These are phyloP conservation scores for Stygiomarasmius scandens DNA, from an alignment of 1,284 basidiomycete genomes.

Conservation along the genomic window DNA sequence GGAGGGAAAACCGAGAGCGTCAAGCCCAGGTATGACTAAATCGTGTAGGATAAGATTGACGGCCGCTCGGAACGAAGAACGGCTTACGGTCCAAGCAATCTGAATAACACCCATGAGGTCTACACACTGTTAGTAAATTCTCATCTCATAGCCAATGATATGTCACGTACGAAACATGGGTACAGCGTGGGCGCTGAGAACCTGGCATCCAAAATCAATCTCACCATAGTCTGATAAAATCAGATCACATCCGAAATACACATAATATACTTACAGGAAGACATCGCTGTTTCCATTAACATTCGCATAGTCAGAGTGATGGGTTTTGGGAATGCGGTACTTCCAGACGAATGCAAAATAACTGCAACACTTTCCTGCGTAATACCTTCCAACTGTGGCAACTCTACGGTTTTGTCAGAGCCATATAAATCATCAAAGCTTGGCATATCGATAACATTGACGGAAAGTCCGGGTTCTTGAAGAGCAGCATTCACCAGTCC, in stretches of 20 bases:
- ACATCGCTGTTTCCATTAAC: neutral
- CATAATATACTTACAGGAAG: neutral
- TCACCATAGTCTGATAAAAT: conserved; percentile 5
- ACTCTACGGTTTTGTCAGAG: neutral
- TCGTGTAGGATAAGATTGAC: neutral
- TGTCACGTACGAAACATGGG: conserved; percentile 18
- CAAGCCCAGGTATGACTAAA: conserved; percentile 25
- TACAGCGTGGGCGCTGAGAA: conserved; percentile 11
- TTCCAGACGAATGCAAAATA: conserved; percentile 14
- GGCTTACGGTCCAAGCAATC: conserved; percentile 13
- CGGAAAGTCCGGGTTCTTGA: neutral
- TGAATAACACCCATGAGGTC: conserved; percentile 22
- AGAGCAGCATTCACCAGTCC: conserved; percentile 3
- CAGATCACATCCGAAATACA: neutral
- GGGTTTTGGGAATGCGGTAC: conserved; percentile 15
- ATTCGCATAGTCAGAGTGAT: conserved; percentile 8
- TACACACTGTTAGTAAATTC: conserved; percentile 4
- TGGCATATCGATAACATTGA: neutral
- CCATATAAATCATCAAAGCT: neutral
- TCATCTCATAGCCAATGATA: neutral
- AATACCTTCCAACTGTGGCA: neutral
- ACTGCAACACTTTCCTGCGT: neutral
- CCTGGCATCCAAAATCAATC: conserved; percentile 6
- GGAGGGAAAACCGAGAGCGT: conserved; percentile 27
- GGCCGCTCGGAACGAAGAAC: neutral